phyloP scores from a whole-genome alignment of 495 filamentous ascomycete genomes.

The Pyronema domesticum region DNA sequence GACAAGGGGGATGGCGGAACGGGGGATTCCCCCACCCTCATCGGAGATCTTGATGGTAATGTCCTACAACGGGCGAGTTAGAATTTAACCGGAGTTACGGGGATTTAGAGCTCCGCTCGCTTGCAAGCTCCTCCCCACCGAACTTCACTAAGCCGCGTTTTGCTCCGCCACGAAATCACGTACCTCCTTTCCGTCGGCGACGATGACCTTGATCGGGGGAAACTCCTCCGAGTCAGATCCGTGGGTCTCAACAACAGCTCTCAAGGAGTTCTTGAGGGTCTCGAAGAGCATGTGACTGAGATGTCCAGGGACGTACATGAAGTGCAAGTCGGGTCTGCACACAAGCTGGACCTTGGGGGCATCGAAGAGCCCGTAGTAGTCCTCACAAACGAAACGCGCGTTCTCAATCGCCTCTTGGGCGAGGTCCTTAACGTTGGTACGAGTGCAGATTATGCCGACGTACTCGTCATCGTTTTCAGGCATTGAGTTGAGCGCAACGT shows the following conservation, averaged over 20 bases:
- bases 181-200: conserved; percentile 79
- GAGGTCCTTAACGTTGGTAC: conserved; percentile 89
- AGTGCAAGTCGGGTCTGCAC: conserved; percentile 78
- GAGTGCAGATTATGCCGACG: conserved; percentile 96
- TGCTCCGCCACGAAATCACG: not conserved
- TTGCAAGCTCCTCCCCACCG: too few relatives aligned
- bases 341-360: conserved; percentile 92
- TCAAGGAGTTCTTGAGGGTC: conserved; percentile 92
- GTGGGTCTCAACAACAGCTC: conserved; percentile 90
- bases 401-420: conserved; percentile 97
- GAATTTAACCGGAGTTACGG: conserved; percentile 1
- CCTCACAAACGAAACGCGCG: conserved; percentile 93
- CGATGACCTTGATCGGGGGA: conserved; percentile 88
- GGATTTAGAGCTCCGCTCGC: not conserved
- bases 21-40: conserved; percentile 86
- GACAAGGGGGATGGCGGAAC: conserved; percentile 79
- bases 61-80: conserved; percentile 31
- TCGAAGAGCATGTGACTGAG: conserved; percentile 98
- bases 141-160: not conserved
- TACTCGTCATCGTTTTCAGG: conserved; percentile 80
- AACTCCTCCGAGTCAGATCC: conserved; percentile 90
- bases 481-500: conserved; percentile 90
- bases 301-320: conserved; percentile 98
- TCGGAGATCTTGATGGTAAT: conserved; percentile 97
- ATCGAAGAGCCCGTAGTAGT: conserved; percentile 96